A percentile compares a stretch with the other conserved stretches of the same genome.
Conservation (phyloP, 2,329 filamentous ascomycete genomes). For the Passalora sequoiae region DNA sequence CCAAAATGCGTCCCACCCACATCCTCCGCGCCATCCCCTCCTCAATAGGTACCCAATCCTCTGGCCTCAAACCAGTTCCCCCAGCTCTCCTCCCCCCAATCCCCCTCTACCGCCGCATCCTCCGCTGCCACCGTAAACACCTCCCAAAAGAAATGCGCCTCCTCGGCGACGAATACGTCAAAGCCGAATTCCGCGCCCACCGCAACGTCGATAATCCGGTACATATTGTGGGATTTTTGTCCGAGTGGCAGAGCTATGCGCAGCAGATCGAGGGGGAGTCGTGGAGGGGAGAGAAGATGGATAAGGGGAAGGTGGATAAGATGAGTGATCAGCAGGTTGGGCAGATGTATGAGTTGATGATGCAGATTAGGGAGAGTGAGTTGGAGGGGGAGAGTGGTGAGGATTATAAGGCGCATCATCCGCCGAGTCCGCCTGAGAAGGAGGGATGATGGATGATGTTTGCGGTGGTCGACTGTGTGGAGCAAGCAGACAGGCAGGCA, state of each 20-base stretch:
- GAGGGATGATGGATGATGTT: constrained; percentile 1
- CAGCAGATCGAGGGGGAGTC: constrained; percentile 82
- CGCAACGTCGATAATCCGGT: constrained; percentile 79
- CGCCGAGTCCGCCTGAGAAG: constrained; percentile 10
- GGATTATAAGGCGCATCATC: constrained; percentile 23
- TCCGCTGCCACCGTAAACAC: constrained; percentile 78
- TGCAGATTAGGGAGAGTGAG: constrained; percentile 61
- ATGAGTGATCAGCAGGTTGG: constrained; percentile 95
- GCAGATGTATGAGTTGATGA: constrained; percentile 92
- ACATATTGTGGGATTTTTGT: constrained; percentile 91
- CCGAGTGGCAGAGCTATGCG: constrained; percentile 93
- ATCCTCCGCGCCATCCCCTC: constrained; percentile 33
- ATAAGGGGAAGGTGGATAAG: constrained; percentile 77
- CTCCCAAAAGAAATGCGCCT: constrained; percentile 69
- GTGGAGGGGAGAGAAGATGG: constrained; percentile 81
- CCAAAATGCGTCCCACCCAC: constrained; percentile 24
- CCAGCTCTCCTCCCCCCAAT: constrained; percentile 79
- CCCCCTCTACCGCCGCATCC: constrained; percentile 78
- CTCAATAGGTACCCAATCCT: constrained; percentile 29
- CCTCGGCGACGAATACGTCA: constrained; percentile 88
- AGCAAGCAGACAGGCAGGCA: too few species aligned
- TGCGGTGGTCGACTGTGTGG: too few species aligned
- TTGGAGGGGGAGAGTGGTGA: constrained; percentile 45
- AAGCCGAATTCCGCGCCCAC: constrained; percentile 85
- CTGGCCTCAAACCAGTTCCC: constrained; percentile 42